These are phyloP conservation scores for Monilinia laxa DNA, from an alignment of 2,329 filamentous ascomycete genomes.

Conservation along the genomic window DNA sequence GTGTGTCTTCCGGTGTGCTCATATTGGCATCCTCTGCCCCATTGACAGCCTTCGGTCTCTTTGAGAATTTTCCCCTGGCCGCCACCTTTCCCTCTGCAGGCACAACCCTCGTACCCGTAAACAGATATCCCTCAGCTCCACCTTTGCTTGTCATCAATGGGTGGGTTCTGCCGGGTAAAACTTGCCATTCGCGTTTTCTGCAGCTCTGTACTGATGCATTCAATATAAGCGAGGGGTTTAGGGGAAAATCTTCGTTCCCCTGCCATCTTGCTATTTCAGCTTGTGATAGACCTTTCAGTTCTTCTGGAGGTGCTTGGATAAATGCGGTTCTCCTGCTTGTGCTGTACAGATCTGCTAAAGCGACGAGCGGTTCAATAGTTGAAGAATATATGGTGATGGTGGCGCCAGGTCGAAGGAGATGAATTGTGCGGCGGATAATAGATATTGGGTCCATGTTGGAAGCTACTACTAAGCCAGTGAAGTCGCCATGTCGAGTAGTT, in stretches of 20 bases:
- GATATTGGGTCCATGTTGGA: conserved; percentile 78
- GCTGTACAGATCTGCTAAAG: conserved; percentile 80
- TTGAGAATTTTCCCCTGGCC: conserved; percentile 70
- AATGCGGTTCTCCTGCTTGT: conserved; percentile 77
- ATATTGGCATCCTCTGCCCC: conserved; percentile 18
- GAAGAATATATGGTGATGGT: conserved; percentile 84
- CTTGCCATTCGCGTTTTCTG: conserved; percentile 80
- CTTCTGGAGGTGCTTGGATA: conserved; percentile 53
- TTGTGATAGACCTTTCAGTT: conserved; percentile 43
- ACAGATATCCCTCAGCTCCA: conserved; percentile 86
- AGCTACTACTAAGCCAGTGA: conserved; percentile 80
- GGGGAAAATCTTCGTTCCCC: conserved; percentile 72
- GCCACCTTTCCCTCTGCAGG: conserved; percentile 78
- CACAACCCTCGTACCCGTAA: conserved; percentile 78
- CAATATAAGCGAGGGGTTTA: conserved; percentile 83
- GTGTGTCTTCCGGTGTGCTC: conserved; percentile 6
- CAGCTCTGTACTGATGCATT: conserved; percentile 79
- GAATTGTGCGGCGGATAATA: conserved; percentile 72
- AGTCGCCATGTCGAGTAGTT: conserved; percentile 70
- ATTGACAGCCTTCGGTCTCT: conserved; percentile 29
- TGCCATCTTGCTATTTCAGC: conserved; percentile 56
- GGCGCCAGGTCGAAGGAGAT: conserved; percentile 78
- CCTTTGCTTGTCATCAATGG: conserved; percentile 88
- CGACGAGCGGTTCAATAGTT: conserved; percentile 73
- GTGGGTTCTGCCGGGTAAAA: conserved; percentile 86